phyloP scores from a whole-genome alignment of 2,329 filamentous ascomycete species.

The Thelonectria olida region DNA sequence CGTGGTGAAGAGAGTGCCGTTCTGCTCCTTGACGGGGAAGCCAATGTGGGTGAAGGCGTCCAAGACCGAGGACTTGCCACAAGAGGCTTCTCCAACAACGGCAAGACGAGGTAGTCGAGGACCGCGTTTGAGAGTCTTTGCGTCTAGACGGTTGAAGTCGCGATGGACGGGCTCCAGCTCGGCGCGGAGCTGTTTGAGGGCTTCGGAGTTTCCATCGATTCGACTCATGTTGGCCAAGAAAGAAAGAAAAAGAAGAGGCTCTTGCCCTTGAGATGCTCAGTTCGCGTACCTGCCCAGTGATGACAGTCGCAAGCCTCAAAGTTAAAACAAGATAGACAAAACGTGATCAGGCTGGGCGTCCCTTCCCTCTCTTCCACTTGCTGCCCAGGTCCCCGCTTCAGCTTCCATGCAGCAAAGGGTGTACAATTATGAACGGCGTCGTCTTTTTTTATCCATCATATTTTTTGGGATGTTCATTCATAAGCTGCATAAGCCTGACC shows the following conservation, averaged over 20 bases:
- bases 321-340: too few species aligned
- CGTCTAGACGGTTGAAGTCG: slow-evolving; percentile 10
- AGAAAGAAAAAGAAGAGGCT: too few species aligned
- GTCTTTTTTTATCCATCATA: not conserved
- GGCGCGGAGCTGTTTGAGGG: slow-evolving; percentile 7
- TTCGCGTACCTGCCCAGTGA: too few species aligned
- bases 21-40: not conserved
- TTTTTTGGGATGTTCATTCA: not conserved
- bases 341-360: too few species aligned
- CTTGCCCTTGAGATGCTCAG: too few species aligned
- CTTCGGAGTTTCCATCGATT: slow-evolving; percentile 4
- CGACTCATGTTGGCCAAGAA: not conserved
- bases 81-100: slow-evolving; percentile 1
- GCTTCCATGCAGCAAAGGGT: too few species aligned
- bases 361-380: too few species aligned
- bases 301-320: too few species aligned
- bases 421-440: not conserved
- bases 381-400: too few species aligned
- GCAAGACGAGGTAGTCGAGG: slow-evolving; percentile 4
- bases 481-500: not conserved
- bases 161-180: slow-evolving; percentile 11
- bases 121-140: slow-evolving; percentile 5
- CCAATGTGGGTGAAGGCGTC: slow-evolving; percentile 4
- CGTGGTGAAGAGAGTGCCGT: slow-evolving; percentile 5
- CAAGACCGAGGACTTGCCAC: slow-evolving; percentile 10